Base-by-base conservation (phyloP, 352 stramenopile genomes). In the Globisporangium cederbergense region DNA sequence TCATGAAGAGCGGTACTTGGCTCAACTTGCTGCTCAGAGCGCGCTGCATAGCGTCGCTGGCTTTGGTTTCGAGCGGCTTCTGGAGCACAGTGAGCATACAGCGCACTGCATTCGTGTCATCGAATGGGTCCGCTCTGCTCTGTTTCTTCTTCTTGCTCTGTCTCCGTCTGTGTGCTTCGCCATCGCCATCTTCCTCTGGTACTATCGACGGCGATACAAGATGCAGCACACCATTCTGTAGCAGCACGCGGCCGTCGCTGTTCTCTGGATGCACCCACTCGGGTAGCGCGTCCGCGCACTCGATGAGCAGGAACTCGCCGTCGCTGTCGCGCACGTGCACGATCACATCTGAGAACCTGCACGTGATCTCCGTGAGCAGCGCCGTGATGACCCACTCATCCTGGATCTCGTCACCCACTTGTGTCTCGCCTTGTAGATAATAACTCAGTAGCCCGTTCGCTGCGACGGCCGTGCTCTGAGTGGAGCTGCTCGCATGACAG, bases 251-350 rank as follows among this genome's bases (percentile, higher is more conserved):
- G 8, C 70, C 67, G 38, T 74, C 71, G 47, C 69, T 86, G 64
- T 72, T 75, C 57, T 91, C 78, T 1, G 84, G 84, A 8, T 76
- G 77, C 51, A 89, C 73, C 84, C 84, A 91, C 38, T 86, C 68
- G 4, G 82, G 84, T 20, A 93, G 67, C 42, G 66, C 66, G 40
- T 91, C 77, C n/a, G 84, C 84, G 32, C 74, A 80, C 67, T 91
- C 82, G 64, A 93, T 90, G 59, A 93, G 75, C 38, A 93, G 59
- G 65, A 93, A 91, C 63, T 93, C 78, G 38, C 84, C 84, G 65
- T 91, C 84, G 4, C 70, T 63, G 65, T 91, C 84, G 4, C 30
- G 64, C 6, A 88, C 60, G 9, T 76, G 66, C 25, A 75, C 70
- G 10, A 88, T 54, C 16, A 88, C 62, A 22, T 71, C 52, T 30